Conservation (phyloP, 345 rosid species). For the Populus tremula region DNA sequence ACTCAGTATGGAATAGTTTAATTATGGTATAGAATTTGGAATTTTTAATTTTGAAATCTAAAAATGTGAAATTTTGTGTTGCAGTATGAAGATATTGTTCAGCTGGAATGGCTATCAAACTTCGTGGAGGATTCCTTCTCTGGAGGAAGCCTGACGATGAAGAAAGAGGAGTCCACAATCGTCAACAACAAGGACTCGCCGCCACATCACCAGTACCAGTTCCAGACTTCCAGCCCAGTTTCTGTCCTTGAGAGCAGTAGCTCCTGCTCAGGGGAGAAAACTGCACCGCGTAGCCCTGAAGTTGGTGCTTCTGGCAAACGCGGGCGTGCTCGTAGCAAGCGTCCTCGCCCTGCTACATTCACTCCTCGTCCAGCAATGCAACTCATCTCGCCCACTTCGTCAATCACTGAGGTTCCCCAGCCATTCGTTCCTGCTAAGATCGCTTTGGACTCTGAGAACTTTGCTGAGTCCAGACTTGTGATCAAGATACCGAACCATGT, state of each 20-base stretch:
- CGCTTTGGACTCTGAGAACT: slow-evolving; percentile 51
- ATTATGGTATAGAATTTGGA: not conserved
- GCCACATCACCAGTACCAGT: slow-evolving; percentile 48
- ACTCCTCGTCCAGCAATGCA: slow-evolving; percentile 53
- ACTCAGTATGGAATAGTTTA: not conserved
- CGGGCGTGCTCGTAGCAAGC: slow-evolving; percentile 91
- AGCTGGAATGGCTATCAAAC: slow-evolving; percentile 71
- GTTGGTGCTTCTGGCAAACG: slow-evolving; percentile 38
- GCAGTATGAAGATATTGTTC: slow-evolving; percentile 94
- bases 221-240: slow-evolving; percentile 74
- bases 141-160: slow-evolving; percentile 66
- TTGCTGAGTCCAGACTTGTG: slow-evolving; percentile 55
- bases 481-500: slow-evolving; percentile 68
- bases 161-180: slow-evolving; percentile 37
- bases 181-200: slow-evolving; percentile 39
- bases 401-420: slow-evolving; percentile 28
- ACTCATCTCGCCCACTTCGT: slow-evolving; percentile 40
- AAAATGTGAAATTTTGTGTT: not conserved
- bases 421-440: slow-evolving; percentile 21
- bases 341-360: slow-evolving; percentile 75
- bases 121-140: slow-evolving; percentile 78
- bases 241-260: slow-evolving; percentile 94
- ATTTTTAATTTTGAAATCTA: not conserved
- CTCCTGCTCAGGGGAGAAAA: slow-evolving; percentile 62
- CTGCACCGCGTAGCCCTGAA: slow-evolving; percentile 40